Evolutionary conservation across 176 grass and related monocot genomes (phyloP).

Genomic region (Echinochloa phyllopogon): DNA sequence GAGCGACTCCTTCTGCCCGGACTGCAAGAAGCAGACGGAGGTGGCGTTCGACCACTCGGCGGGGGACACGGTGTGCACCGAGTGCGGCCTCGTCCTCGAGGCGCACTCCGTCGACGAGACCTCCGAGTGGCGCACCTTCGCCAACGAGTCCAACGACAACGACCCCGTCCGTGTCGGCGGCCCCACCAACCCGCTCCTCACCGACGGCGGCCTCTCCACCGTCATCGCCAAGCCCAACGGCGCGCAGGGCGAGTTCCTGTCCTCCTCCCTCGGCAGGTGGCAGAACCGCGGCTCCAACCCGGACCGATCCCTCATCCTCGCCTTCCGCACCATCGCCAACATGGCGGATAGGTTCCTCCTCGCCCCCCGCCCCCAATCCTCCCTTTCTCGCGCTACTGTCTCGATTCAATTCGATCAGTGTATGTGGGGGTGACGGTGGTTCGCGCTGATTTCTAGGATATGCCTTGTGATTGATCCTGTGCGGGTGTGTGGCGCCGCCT

Average conservation of each 20-base stretch:
- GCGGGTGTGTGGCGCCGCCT: neutral
- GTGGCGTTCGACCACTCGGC: conserved; percentile 91
- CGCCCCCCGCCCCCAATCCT: neutral
- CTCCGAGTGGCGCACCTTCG: conserved; percentile 91
- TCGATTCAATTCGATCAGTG: conserved; percentile 35
- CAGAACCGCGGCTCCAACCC: conserved; percentile 83
- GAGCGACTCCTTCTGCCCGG: conserved; percentile 83
- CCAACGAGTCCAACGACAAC: conserved; percentile 88
- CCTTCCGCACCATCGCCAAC: conserved; percentile 86
- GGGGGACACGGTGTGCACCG: conserved; percentile 90
- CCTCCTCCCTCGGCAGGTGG: conserved; percentile 77
- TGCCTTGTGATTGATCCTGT: neutral
- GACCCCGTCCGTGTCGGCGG: conserved; percentile 88
- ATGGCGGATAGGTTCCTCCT: conserved; percentile 70
- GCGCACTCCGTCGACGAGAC: conserved; percentile 91
- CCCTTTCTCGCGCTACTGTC: neutral
- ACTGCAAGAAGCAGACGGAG: conserved; percentile 89
- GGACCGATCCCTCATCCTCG: conserved; percentile 79
- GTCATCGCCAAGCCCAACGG: conserved; percentile 92
- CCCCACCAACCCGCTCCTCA: conserved; percentile 73
- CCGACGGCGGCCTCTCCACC: conserved; percentile 81
- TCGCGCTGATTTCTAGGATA: neutral
- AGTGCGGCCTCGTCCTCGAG: conserved; percentile 90
- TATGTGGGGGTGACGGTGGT: neutral
- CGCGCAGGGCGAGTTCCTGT: conserved; percentile 68